Conservation (phyloP, 2,329 filamentous ascomycete species). For the Phialophora macrospora region DNA sequence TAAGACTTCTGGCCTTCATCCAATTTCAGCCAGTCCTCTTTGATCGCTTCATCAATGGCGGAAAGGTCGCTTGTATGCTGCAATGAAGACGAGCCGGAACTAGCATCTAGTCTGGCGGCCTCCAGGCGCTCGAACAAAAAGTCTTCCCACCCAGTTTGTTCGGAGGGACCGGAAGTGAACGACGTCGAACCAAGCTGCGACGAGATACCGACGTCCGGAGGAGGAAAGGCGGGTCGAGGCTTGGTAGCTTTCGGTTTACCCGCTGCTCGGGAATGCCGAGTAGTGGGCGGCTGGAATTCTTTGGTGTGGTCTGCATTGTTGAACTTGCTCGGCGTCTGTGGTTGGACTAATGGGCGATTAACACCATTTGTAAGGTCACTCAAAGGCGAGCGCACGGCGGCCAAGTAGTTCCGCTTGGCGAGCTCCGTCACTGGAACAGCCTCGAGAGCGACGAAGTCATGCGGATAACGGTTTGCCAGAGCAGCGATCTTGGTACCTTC, state of each 20-base stretch:
- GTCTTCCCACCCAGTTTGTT: conserved; percentile 1
- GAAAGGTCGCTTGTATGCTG: too few relatives aligned
- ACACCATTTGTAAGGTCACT: conserved; percentile 15
- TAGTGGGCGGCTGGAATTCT: background rate
- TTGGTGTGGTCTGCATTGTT: background rate
- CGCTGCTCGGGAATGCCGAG: background rate
- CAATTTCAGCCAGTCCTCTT: conserved; percentile 10
- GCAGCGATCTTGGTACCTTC: conserved; percentile 22
- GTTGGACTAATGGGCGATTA: background rate
- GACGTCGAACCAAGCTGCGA: background rate
- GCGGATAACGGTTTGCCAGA: conserved; percentile 34
- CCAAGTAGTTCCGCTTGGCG: conserved; percentile 7
- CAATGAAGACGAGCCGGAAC: background rate
- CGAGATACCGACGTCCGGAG: background rate
- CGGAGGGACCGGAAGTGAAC: background rate
- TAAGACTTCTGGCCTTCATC: conserved; percentile 12
- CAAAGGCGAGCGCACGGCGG: conserved; percentile 4
- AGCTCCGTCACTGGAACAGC: conserved; percentile 34
- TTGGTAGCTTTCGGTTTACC: background rate
- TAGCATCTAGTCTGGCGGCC: background rate
- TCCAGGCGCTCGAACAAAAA: conserved; percentile 11
- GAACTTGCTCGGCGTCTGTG: background rate
- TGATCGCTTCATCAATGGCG: conserved; percentile 1
- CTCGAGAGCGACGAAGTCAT: conserved; percentile 40
- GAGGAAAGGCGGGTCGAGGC: background rate